These are phyloP conservation scores for Aspergillus nanangensis DNA, from an alignment of 495 filamentous ascomycete genomes.

Conservation along the genomic window DNA sequence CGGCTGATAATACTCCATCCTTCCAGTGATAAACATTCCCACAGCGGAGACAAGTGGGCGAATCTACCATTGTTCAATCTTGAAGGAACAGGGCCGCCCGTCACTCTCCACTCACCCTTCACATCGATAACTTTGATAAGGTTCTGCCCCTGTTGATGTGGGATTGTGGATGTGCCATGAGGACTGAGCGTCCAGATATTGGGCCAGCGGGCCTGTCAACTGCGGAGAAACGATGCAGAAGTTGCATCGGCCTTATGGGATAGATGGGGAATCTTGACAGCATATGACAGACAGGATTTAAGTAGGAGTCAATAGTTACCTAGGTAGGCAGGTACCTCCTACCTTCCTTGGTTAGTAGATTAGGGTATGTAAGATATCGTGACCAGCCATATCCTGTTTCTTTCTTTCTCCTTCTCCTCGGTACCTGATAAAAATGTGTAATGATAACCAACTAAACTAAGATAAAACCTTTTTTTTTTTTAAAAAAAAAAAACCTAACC, in stretches of 20 bases:
- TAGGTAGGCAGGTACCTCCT: no score
- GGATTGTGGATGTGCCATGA: conserved; percentile 27
- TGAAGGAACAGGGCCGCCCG: conserved; percentile 8
- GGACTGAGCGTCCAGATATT: conserved; percentile 18
- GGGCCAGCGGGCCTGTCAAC: conserved; percentile 20
- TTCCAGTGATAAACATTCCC: conserved; percentile 1
- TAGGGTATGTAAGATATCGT: no score
- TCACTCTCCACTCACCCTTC: conserved; percentile 19
- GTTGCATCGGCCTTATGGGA: conserved; percentile 12
- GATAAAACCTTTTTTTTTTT: no score
- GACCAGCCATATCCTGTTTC: no score
- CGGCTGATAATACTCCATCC: background rate
- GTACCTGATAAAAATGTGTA: no score
- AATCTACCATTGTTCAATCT: conserved; percentile 13
- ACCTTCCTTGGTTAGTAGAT: no score
- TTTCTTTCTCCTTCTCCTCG: no score
- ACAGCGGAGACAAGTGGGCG: conserved; percentile 17
- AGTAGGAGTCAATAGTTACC: no score
- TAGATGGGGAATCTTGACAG: background rate
- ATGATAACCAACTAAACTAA: no score
- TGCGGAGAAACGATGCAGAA: conserved; percentile 22
- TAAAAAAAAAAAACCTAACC: no score
- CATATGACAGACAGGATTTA: no score
- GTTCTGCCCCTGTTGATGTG: conserved; percentile 20
- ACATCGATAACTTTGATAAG: conserved; percentile 24